phyloP scores from a whole-genome alignment of 2,329 filamentous ascomycete genomes.

The Apiospora malaysiana region DNA sequence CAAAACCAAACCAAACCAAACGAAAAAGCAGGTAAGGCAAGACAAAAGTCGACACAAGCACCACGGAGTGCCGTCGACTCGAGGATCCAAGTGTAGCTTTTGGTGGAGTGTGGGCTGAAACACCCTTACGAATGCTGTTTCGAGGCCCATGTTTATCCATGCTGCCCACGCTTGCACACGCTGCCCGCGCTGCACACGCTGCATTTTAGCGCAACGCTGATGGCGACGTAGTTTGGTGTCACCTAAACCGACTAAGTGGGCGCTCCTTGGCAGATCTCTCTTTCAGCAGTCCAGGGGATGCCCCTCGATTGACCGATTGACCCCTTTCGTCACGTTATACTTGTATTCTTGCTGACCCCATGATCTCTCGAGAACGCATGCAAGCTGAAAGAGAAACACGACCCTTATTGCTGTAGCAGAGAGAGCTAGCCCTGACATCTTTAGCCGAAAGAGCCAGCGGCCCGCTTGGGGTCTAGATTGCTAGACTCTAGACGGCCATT shows the following conservation, averaged over 20 bases:
- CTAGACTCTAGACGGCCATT: too few relatives aligned
- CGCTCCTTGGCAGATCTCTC: slow-evolving; percentile 8
- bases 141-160: slow-evolving; percentile 20
- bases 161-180: neutral
- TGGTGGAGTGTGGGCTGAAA: slow-evolving; percentile 22
- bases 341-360: neutral
- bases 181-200: too few relatives aligned
- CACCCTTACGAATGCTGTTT: slow-evolving; percentile 21
- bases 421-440: neutral
- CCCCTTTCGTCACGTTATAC: neutral
- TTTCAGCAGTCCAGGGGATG: neutral
- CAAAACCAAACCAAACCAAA: too few relatives aligned
- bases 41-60: neutral
- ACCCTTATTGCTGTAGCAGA: too few relatives aligned
- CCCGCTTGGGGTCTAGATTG: neutral
- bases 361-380: too few relatives aligned
- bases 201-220: slow-evolving; percentile 2
- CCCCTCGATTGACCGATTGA: too few relatives aligned
- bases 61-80: neutral
- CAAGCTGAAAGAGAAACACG: too few relatives aligned
- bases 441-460: neutral
- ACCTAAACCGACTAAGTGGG: neutral
- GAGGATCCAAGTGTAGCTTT: slow-evolving; percentile 17
- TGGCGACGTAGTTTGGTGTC: slow-evolving; percentile 11
- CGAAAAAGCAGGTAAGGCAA: too few relatives aligned